phyloP scores from a whole-genome alignment of 768 basidiomycete species.

The Lentinula edodes region DNA sequence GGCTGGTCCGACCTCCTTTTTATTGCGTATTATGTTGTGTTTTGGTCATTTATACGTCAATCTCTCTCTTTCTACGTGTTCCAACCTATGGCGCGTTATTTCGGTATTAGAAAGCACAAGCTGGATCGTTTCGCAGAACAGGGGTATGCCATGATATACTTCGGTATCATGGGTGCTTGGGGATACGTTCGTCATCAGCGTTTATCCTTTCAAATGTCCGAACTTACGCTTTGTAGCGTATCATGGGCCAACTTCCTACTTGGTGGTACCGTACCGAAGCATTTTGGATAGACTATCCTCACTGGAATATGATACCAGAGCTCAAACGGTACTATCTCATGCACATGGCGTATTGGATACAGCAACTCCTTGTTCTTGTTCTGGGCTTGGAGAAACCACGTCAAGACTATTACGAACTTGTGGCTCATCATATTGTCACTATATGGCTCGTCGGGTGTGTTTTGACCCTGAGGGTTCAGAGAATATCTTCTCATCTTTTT shows the following conservation, averaged over 20 bases:
- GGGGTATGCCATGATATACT: constrained; percentile 63
- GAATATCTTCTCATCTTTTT: not conserved
- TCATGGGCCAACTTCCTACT: constrained; percentile 79
- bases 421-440: constrained; percentile 89
- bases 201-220: not conserved
- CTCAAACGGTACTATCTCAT: constrained; percentile 92
- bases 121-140: constrained; percentile 70
- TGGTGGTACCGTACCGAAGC: constrained; percentile 81
- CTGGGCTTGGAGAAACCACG: constrained; percentile 91
- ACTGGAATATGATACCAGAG: constrained; percentile 79
- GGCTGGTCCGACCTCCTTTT: constrained; percentile 56
- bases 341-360: constrained; percentile 92
- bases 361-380: constrained; percentile 86
- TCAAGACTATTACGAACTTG: constrained; percentile 83
- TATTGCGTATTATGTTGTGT: constrained; percentile 54
- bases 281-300: constrained; percentile 90
- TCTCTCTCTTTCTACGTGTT: constrained; percentile 26
- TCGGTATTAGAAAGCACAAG: constrained; percentile 50
- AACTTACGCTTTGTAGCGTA: constrained; percentile 40
- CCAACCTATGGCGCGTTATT: constrained; percentile 14
- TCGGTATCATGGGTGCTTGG: constrained; percentile 41
- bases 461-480: not conserved
- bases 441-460: constrained; percentile 77
- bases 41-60: constrained; percentile 70
- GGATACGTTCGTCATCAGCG: constrained; percentile 44